Base-by-base conservation (phyloP, 1,139 yeast genomes). In the Protomyces lactucae-debilis region DNA sequence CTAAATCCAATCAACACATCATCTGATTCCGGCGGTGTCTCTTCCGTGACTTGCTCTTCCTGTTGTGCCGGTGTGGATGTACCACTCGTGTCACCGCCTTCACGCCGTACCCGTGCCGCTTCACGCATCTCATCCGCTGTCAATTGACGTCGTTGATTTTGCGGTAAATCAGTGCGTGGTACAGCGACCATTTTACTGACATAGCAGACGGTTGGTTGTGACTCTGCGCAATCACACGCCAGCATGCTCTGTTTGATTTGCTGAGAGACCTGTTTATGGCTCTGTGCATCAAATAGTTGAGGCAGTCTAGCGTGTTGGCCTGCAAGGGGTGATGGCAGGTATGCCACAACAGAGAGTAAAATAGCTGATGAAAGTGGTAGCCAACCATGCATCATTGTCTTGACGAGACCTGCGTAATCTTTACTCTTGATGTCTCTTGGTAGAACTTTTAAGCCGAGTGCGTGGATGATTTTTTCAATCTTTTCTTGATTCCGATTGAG, bases 341-440 rank as follows among this genome's bases (percentile, higher is more conserved):
- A 83, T 66, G 90, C 95, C 53, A 92, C 87, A 2, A 93, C 96
- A 2, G 95, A 85, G 10, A 95, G 82, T 46, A 93, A 76, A 23
- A 93, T 83, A 0, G 98, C 90, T 60, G 88, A 86, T 46, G 97
- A 87, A 9, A 95, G 83, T 0, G 99, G 98, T 32, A 95, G 79
- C 98, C 99, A 95, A 72, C 92, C 98, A 1, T 91, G 83, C 84
- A 92, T 85, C 10, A 95, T 83, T n/a, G 84, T 78, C 65, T 81
- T 82, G 48, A 91, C 75, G 54, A 90, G 75, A 59, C 78, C 78
- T 69, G 85, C 85, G 64, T 84, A 79, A 72, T 93, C 97, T 72
- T 87, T 90, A 0, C 96, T 85, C 65, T 88, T 80, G 66, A 91
- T 73, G 68, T 92, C 98, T 67, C 96, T 79, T 1, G 95, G 90